Evolutionary conservation across 495 filamentous ascomycete species (phyloP).

Genomic region (Hypoxylon rickii): DNA sequence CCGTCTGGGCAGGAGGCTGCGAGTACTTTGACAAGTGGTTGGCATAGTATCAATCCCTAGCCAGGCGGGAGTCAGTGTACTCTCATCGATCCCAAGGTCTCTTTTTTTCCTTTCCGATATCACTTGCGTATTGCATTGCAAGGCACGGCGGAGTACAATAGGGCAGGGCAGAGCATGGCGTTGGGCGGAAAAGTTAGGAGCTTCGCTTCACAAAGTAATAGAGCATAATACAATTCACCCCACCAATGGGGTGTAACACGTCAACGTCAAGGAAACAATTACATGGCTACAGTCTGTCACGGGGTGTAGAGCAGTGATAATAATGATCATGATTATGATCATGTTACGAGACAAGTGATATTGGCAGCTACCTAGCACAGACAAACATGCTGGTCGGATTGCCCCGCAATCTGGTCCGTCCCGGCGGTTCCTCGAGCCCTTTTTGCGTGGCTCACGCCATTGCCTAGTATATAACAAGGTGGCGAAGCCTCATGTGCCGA

Average conservation of each 20-base stretch:
- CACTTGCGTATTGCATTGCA: slow-evolving; percentile 15
- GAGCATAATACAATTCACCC: not conserved
- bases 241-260: not conserved
- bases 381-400: slow-evolving; percentile 9
- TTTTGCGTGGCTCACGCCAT: slow-evolving; percentile 14
- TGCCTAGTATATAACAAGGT: slow-evolving; percentile 11
- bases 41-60: too few relatives aligned
- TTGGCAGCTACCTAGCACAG: slow-evolving; percentile 25
- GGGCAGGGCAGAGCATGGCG: slow-evolving; percentile 34
- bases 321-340: too few relatives aligned
- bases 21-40: slow-evolving; percentile 91
- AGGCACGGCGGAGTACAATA: too few relatives aligned
- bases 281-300: too few relatives aligned
- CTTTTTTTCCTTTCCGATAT: slow-evolving; percentile 3
- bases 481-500: slow-evolving; percentile 15
- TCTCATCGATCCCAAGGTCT: too few relatives aligned
- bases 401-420: slow-evolving; percentile 5
- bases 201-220: not conserved
- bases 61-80: too few relatives aligned
- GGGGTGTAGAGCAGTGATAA: too few relatives aligned
- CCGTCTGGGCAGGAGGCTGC: slow-evolving; percentile 86
- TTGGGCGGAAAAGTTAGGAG: slow-evolving; percentile 8
- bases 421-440: slow-evolving; percentile 7
- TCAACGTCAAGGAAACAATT: too few relatives aligned
- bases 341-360: slow-evolving; percentile 16